Evolutionary conservation across 768 basidiomycete genomes (phyloP).

Genomic region (Amanita rubescens): DNA sequence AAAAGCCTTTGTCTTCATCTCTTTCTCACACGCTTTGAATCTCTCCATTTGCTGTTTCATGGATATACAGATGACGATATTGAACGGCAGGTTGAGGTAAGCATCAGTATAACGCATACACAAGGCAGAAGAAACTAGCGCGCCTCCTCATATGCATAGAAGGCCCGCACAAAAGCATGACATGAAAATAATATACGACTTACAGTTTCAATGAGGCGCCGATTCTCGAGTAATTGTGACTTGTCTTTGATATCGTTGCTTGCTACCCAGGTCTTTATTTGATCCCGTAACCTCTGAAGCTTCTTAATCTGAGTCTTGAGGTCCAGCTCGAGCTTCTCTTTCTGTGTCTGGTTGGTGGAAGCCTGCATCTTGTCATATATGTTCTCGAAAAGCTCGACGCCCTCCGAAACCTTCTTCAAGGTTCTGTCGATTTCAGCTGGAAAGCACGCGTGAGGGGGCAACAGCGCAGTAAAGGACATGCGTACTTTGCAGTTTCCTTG

Average conservation of each 20-base stretch:
- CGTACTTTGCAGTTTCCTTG: conserved; percentile 83
- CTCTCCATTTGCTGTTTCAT: conserved; percentile 96
- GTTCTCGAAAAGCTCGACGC: conserved; percentile 90
- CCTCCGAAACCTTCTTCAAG: conserved; percentile 93
- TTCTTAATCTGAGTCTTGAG: conserved; percentile 94
- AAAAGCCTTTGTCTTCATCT: conserved; percentile 99
- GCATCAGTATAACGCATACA: conserved; percentile 7
- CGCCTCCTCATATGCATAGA: not conserved
- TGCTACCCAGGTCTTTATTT: conserved; percentile 99
- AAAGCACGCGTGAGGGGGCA: not conserved
- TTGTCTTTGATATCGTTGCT: conserved; percentile 99
- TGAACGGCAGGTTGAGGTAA: conserved; percentile 12
- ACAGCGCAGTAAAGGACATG: conserved; percentile 5
- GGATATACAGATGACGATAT: conserved; percentile 6
- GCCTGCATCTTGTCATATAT: conserved; percentile 99
- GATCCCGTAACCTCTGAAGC: conserved; percentile 93
- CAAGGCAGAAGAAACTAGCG: not conserved
- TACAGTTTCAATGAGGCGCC: conserved; percentile 95
- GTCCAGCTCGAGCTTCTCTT: conserved; percentile 45
- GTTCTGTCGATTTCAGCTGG: conserved; percentile 98
- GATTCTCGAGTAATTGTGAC: conserved; percentile 82
- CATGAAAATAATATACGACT: conserved; percentile 22
- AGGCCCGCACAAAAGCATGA: not conserved
- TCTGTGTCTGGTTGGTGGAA: conserved; percentile 78
- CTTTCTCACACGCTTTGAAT: conserved; percentile 99